A percentile compares a stretch with the other conserved stretches of the same genome.
Conservation (phyloP, 1,284 basidiomycete genomes). For the Sporisorium scitamineum region DNA sequence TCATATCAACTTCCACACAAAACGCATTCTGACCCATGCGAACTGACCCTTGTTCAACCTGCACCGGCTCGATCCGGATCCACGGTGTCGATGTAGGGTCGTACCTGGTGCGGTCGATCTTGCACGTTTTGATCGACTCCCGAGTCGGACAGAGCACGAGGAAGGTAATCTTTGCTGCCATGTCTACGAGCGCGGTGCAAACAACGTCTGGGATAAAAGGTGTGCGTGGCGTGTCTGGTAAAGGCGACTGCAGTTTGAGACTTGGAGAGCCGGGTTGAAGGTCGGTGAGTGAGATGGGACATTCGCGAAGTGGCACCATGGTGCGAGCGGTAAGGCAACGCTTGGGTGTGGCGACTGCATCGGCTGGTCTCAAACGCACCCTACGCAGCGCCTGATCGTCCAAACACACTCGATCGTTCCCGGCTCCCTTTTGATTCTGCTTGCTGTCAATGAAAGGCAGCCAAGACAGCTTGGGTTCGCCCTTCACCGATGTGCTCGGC, state of each 20-base stretch:
- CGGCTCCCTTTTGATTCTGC: background rate
- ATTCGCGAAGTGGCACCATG: slow-evolving; percentile 17
- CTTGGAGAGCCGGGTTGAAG: background rate
- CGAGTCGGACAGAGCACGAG: slow-evolving; percentile 20
- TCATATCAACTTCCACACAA: slow-evolving; percentile 21
- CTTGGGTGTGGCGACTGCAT: slow-evolving; percentile 24
- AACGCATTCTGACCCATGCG: slow-evolving; percentile 3
- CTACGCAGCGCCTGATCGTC: slow-evolving; percentile 15
- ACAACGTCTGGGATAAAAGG: slow-evolving; percentile 13
- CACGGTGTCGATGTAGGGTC: slow-evolving; percentile 21
- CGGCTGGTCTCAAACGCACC: slow-evolving; percentile 21
- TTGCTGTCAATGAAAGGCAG: slow-evolving; percentile 6
- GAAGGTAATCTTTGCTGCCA: slow-evolving; percentile 26
- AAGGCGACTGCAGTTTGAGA: background rate
- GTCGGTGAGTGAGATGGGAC: slow-evolving; percentile 12
- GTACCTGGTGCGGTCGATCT: slow-evolving; percentile 22
- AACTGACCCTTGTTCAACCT: slow-evolving; percentile 1
- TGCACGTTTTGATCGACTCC: slow-evolving; percentile 25
- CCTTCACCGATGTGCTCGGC: background rate
- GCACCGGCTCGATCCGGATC: slow-evolving; percentile 16
- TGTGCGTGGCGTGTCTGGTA: slow-evolving; percentile 2
- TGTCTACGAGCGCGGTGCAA: slow-evolving; percentile 14
- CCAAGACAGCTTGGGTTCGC: slow-evolving; percentile 11
- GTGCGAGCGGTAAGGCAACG: slow-evolving; percentile 24
- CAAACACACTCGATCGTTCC: background rate